Evolutionary conservation across 257 asterid species (phyloP).

Genomic region (Nicotiana noctiflora): DNA sequence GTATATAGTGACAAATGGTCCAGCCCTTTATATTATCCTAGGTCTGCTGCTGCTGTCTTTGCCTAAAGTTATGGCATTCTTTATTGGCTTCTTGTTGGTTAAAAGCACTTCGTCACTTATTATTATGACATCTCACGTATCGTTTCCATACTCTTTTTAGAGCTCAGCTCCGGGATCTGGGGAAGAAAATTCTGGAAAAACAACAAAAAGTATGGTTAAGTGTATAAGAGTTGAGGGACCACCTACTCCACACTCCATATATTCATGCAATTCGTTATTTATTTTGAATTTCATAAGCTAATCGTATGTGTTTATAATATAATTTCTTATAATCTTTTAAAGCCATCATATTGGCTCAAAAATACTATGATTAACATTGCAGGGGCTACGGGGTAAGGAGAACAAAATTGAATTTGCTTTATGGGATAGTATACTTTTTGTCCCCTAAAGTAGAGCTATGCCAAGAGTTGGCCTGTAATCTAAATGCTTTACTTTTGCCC

Average conservation of each 20-base stretch:
- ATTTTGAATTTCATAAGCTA: no score
- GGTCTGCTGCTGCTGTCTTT: conserved; percentile 2
- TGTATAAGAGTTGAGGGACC: background rate
- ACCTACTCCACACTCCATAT: background rate
- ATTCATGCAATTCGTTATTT: background rate
- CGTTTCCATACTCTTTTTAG: no score
- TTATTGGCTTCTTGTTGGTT: background rate
- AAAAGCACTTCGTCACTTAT: background rate
- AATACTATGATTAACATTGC: no score
- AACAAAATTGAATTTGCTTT: background rate
- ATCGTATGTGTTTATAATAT: no score
- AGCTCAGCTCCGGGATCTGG: background rate
- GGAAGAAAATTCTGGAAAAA: background rate
- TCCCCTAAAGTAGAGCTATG: background rate
- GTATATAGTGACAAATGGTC: background rate
- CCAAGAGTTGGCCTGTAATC: background rate
- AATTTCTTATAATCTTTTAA: no score
- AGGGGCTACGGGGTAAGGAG: background rate
- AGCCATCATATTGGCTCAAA: no score
- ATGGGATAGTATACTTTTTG: background rate
- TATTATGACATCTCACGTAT: no score
- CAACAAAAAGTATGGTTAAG: background rate
- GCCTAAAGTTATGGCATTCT: background rate
- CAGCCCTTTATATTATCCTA: background rate
- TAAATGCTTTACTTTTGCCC: background rate